Evolutionary conservation across 768 basidiomycete species (phyloP), one percentile per base, ranked within the genome.

Genomic region (Tephrocybe sp.): DNA sequence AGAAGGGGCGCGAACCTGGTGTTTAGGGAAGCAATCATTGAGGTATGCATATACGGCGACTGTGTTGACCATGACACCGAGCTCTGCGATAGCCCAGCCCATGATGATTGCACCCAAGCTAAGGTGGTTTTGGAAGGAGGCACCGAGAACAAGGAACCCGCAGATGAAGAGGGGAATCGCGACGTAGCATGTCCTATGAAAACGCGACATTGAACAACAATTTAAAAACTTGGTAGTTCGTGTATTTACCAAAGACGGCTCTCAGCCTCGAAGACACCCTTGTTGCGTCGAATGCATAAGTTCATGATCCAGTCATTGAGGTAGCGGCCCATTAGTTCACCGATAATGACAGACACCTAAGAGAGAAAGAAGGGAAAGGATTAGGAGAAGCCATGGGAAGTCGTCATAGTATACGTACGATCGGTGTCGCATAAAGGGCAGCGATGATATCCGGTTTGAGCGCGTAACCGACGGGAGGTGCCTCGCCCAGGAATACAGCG

Each of bases 1-100:
- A 29, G 27, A 29, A 5, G 27, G 5, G n/a, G 7, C 2, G 36
- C 57, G 11, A 2, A 58, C 56, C 70, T 76, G 76, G 42, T 60
- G 57, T 18, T 55, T 60, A 1, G 65, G 55, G 52, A 63, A 65
- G 12, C 57, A 57, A 30, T 61, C 64, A 36, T 63, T 61, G 44
- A 61, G 56, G 45, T 66, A 79, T 59, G 64, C 62, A 70, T 81
- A 85, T 16, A 84, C 71, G 1, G 80, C 79, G 41, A 83, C 82
- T 0, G 84, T 86, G 58, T 73, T 78, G 49, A 85, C 72, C 72
- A 85, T 75, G 47, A 79, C 64, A 0, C 77, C 69, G 2, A 80
- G 65, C 51, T 82, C 71, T 1, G 82, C 75, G 45, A 85, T 76
- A 9, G 79, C 82, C 85, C 85, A 87, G 13, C 84, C 84, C 65